Evolutionary conservation across 345 rosid genomes (phyloP).

Genomic region (Populus tremula): DNA sequence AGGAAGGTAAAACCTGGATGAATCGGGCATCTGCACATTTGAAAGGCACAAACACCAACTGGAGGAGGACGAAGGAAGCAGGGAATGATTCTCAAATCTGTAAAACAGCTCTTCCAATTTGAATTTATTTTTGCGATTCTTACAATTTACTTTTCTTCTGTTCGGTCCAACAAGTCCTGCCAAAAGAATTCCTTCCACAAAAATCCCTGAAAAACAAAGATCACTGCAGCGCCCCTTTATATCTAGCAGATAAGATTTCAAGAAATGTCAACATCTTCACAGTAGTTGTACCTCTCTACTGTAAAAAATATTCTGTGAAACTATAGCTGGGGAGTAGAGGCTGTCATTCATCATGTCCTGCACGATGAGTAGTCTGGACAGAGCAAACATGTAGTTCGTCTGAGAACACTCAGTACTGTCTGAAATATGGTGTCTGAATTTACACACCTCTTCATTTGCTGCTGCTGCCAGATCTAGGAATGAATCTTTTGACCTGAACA

Average conservation of each 20-base stretch:
- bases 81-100: conserved; percentile 12
- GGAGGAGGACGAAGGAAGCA: not conserved
- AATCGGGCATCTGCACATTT: conserved; percentile 1
- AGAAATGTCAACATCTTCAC: not conserved
- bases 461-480: conserved; percentile 86
- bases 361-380: conserved; percentile 50
- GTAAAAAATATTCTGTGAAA: conserved; percentile 11
- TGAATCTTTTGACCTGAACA: conserved; percentile 73
- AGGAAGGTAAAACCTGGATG: conserved; percentile 1
- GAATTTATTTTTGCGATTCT: conserved; percentile 18
- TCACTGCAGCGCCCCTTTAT: not conserved
- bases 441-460: conserved; percentile 84
- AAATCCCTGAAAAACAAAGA: conserved; percentile 31
- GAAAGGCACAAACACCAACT: not conserved
- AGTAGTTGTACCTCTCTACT: conserved; percentile 5
- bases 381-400: not conserved
- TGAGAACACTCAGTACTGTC: not conserved
- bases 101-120: conserved; percentile 7
- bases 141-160: conserved; percentile 30
- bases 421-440: not conserved
- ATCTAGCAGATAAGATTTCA: not conserved
- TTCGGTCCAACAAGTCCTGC: conserved; percentile 29
- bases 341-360: conserved; percentile 50
- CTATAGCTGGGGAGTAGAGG: conserved; percentile 56
- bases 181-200: conserved; percentile 41